Conservation (phyloP, 1,139 yeast species). For the Lodderomyces jiufengensis region DNA sequence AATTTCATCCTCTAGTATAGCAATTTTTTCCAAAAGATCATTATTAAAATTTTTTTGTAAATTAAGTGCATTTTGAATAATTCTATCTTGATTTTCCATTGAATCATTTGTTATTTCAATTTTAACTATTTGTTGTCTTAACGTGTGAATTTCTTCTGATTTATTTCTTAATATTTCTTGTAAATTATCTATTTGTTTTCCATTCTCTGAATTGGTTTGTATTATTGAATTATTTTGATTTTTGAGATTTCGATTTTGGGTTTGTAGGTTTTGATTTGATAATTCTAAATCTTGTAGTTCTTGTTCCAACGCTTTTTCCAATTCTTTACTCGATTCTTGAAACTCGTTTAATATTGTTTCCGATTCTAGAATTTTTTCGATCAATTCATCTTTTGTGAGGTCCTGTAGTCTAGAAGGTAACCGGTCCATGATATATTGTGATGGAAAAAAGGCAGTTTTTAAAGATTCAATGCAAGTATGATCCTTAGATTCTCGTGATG, state of each 20-base stretch:
- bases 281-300: slow-evolving; percentile 36
- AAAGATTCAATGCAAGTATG: no score
- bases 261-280: slow-evolving; percentile 19
- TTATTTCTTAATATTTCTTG: slow-evolving; percentile 20
- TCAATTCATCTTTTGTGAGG: slow-evolving; percentile 25
- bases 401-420: slow-evolving; percentile 4
- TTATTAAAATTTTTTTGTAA: slow-evolving; percentile 37
- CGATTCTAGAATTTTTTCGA: slow-evolving; percentile 30
- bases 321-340: slow-evolving; percentile 42
- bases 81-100: slow-evolving; percentile 39
- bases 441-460: no score
- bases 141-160: slow-evolving; percentile 20
- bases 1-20: slow-evolving; percentile 39
- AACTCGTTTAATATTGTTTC: slow-evolving; percentile 38
- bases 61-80: slow-evolving; percentile 30
- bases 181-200: slow-evolving; percentile 20
- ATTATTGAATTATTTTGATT: slow-evolving; percentile 15
- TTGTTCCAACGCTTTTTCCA: slow-evolving; percentile 44
- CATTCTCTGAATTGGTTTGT: slow-evolving; percentile 1
- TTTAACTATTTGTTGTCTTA: slow-evolving; percentile 34
- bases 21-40: slow-evolving; percentile 40
- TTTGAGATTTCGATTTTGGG: slow-evolving; percentile 13
- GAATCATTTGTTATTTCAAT: slow-evolving; percentile 41
- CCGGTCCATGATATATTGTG: slow-evolving; percentile 6
- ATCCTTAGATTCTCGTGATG: no score